Evolutionary conservation across 768 basidiomycete species (phyloP).

Genomic region (Tulasnella sp.): DNA sequence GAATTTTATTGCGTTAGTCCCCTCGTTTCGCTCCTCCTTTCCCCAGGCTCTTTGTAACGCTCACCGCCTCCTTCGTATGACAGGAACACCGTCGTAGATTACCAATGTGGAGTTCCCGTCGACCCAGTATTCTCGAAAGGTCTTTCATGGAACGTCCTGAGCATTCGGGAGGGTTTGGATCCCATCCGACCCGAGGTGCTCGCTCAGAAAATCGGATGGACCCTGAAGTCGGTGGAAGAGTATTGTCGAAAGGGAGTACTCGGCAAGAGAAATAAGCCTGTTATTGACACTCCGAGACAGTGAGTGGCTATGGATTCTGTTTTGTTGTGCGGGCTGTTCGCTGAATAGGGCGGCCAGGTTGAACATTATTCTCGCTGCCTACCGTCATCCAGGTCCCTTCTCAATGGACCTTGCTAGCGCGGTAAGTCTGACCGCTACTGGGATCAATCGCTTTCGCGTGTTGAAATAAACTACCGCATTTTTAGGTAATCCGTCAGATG

Average conservation of each 20-base stretch:
- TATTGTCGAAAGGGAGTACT: neutral
- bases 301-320: neutral
- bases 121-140: neutral
- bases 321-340: conserved; percentile 28
- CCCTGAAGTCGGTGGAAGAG: neutral
- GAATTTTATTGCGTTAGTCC: neutral
- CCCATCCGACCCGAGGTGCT: neutral
- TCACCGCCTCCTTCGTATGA: neutral
- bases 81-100: conserved; percentile 1
- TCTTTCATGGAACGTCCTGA: neutral
- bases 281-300: neutral
- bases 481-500: conserved; percentile 22
- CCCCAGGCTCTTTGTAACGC: too few relatives aligned
- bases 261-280: neutral
- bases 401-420: conserved; percentile 22
- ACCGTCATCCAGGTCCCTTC: conserved; percentile 53
- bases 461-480: neutral
- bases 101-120: neutral
- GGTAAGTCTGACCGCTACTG: neutral
- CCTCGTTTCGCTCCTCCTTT: neutral
- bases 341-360: conserved; percentile 53
- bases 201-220: neutral
- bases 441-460: neutral
- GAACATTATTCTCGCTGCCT: conserved; percentile 72
- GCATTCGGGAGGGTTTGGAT: neutral